phyloP scores from a whole-genome alignment of 192 early-diverging fungal genomes.

The Coemansia sp. region DNA sequence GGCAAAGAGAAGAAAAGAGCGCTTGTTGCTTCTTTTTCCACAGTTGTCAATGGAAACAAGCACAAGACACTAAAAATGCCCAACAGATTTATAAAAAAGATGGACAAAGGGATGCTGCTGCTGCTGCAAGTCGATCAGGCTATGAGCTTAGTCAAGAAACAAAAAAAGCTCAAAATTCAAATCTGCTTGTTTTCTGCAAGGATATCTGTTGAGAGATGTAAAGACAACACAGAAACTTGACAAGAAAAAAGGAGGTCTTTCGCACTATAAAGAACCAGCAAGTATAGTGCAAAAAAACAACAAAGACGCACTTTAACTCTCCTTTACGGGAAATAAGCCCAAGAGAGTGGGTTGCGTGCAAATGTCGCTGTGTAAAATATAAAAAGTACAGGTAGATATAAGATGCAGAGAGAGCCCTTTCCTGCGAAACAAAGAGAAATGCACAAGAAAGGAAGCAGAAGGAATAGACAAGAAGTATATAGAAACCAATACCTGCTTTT shows the following conservation, averaged over 20 bases:
- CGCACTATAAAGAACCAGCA: conserved; percentile 39
- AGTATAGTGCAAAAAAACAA: conserved; percentile 39
- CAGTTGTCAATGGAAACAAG: neutral
- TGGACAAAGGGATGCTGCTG: neutral
- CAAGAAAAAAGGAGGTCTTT: neutral
- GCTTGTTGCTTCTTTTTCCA: neutral
- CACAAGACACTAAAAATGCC: neutral
- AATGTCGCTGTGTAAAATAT: conserved; percentile 4
- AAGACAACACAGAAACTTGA: neutral
- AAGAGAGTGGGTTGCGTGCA: neutral
- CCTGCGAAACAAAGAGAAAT: conserved; percentile 6
- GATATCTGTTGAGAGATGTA: neutral
- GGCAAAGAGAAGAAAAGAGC: neutral
- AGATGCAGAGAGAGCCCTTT: conserved; percentile 16
- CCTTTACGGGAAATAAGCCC: neutral
- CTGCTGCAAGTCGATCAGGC: conserved; percentile 5
- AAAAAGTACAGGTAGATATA: conserved; percentile 19
- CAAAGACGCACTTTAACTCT: neutral
- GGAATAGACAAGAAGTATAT: conserved; percentile 13
- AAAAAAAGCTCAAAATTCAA: conserved; percentile 5
- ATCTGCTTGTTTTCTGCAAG: neutral
- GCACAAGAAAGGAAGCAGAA: conserved; percentile 14
- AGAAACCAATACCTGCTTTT: neutral
- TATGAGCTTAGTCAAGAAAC: neutral
- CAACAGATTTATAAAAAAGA: neutral